Evolutionary conservation across 441 rosid species (phyloP), one percentile per base, ranked within the genome.

Genomic region (Populus tomentosa): DNA sequence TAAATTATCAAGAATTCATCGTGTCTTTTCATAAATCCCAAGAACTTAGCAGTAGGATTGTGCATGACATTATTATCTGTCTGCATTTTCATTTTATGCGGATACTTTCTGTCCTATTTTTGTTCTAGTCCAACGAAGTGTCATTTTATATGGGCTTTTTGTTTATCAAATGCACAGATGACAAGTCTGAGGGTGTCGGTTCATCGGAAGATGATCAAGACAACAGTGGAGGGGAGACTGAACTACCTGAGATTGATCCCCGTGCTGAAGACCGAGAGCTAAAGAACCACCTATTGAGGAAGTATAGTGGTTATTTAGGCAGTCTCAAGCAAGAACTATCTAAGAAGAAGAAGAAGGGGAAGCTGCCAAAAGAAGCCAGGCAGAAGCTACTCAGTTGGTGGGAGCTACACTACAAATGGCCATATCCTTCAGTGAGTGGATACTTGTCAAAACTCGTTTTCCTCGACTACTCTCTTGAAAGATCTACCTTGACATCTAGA

Each of bases 401-500:
- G 99, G 99, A 94, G 80, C 82, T 95, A 36, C 99, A 95, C 86
- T 95, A 94, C 87, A 94, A 92, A 82, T 95, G 99, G 99, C 99
- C 99, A 10, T 95, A 95, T 84, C 99, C 99, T 75, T 93, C 99
- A 76, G 99, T 95, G 84, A 73, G 84, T 81, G 10, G 40, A 36
- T 67, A 1, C 72, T 35, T 14, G 23, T 56, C 35, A 40, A 21
- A 7, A 6, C 61, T 53, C 21, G 7, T 18, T 53, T 53, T 18
- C 61, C 61, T 6, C 61, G 3, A 18, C n/a, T 21, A 53, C 4
- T 53, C 21, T 18, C 2, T 53, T 53, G 61, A 53, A 53, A 18
- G 61, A 53, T 53, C 61, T 53, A 53, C 21, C 21, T 14, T 50
- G 56, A 50, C n/a, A 50, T 50, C 21, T 53, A 5, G 61, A 53